phyloP scores from a whole-genome alignment of 2,329 filamentous ascomycete species.

The Lomentospora prolificans region DNA sequence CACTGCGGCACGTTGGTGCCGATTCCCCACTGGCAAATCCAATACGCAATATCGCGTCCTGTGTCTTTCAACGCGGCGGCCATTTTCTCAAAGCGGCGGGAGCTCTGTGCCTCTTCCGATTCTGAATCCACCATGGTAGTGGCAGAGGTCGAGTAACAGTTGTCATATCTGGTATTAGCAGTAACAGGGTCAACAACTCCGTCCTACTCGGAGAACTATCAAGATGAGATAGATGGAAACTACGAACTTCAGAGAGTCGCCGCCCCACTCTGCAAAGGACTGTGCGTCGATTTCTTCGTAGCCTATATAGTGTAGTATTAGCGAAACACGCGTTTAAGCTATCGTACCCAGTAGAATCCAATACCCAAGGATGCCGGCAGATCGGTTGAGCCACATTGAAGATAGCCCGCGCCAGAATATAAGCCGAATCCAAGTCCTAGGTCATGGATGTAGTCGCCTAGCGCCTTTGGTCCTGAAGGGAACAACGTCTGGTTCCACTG shows the following conservation, averaged over 20 bases:
- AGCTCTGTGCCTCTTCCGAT: slow-evolving; percentile 26
- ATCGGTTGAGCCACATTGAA: slow-evolving; percentile 31
- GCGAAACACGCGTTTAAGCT: neutral
- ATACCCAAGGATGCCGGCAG: slow-evolving; percentile 33
- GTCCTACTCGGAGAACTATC: too few species aligned
- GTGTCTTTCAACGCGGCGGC: slow-evolving; percentile 27
- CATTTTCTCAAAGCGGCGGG: slow-evolving; percentile 35
- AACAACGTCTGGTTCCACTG: slow-evolving; percentile 41
- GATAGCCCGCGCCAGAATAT: slow-evolving; percentile 40
- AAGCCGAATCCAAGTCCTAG: slow-evolving; percentile 41
- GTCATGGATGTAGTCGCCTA: slow-evolving; percentile 39
- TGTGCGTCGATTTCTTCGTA: slow-evolving; percentile 31
- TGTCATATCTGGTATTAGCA: slow-evolving; percentile 37
- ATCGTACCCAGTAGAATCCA: neutral
- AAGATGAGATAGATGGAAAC: too few species aligned
- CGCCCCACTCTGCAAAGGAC: slow-evolving; percentile 32
- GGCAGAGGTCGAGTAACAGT: slow-evolving; percentile 34
- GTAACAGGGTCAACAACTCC: too few species aligned
- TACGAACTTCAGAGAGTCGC: slow-evolving; percentile 41
- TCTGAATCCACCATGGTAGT: slow-evolving; percentile 31
- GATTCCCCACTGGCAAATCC: slow-evolving; percentile 44
- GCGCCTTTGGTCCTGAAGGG: slow-evolving; percentile 36
- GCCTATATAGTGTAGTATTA: slow-evolving; percentile 15
- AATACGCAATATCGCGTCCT: slow-evolving; percentile 34
- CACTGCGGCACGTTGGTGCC: slow-evolving; percentile 36